Evolutionary conservation across 83 land plant genomes (phyloP), one percentile per base, ranked within the genome.

Genomic region (Picea abies): DNA sequence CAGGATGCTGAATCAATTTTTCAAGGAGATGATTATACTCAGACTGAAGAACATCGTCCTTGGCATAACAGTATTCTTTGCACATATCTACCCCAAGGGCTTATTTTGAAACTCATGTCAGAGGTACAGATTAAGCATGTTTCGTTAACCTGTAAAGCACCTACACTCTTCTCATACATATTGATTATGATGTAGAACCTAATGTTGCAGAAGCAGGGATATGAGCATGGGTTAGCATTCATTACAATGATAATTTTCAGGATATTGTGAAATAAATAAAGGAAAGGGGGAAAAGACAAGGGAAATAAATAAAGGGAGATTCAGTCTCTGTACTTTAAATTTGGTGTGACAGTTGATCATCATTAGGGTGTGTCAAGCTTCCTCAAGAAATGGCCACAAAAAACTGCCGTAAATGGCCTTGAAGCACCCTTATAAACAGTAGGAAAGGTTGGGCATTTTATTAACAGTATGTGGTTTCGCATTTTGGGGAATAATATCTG

Each of bases 31-130:
- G 56, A 49, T 49, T 49, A 49, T 44, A 44, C 47, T 44, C 47
- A 7, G 47, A 44, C 47, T 44, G 47, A 44, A 44, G 47, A 88
- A 81, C 88, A 83, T 81, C 82, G 60, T 63, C 79, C 89, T 58
- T 89, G 88, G 88, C 84, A 82, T 52, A 81, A 78, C 80, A 89
- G 91, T 78, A 85, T 79, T 52, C 89, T 89, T 58, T 84, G 66
- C n/a, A 76, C 87, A 12, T 89, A 88, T 66, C 49, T 89, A 3
- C 91, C 91, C 6, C 87, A 89, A 60, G 91, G 91, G 23, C 62
- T 89, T 62, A 84, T 87, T 71, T 41, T 89, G 87, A 89, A 87
- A 73, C 83, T 89, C n/a, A 84, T 87, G 82, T 82, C 87, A 26
- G 91, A 89, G 91, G 91, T 89, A 87, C 19, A 69, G 17, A 32